Conservation (phyloP, 2,329 filamentous ascomycete species). For the Fusarium palustre region DNA sequence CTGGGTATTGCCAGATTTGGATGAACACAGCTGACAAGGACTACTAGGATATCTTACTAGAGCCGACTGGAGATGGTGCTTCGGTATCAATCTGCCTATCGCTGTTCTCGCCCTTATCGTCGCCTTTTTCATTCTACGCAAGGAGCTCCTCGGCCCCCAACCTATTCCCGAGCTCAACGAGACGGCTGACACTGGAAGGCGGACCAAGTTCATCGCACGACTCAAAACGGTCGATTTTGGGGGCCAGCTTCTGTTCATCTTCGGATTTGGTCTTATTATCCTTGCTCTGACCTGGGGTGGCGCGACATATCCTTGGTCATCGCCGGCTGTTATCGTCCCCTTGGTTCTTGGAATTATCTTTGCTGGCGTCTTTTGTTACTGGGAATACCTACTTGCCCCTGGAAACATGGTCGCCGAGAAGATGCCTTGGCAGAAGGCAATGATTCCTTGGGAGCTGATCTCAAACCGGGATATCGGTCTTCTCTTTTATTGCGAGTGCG, state of each 20-base stretch:
- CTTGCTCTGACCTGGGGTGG: conserved; percentile 69
- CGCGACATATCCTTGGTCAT: conserved; percentile 63
- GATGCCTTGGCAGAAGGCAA: conserved; percentile 68
- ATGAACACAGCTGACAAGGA: conserved; percentile 9
- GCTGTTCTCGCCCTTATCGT: conserved; percentile 63
- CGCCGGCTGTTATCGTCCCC: conserved; percentile 61
- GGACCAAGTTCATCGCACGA: conserved; percentile 56
- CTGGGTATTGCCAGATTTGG: too few relatives aligned
- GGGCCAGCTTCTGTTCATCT: conserved; percentile 67
- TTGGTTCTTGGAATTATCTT: conserved; percentile 60
- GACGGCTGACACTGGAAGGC: conserved; percentile 50
- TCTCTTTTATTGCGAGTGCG: conserved; percentile 72
- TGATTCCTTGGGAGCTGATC: conserved; percentile 73
- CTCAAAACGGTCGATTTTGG: conserved; percentile 67
- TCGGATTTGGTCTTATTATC: conserved; percentile 65
- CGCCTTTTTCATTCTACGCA: conserved; percentile 67
- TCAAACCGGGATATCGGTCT: conserved; percentile 67
- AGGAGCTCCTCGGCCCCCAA: conserved; percentile 67
- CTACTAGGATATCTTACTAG: conserved; percentile 60
- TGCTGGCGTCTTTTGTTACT: conserved; percentile 58
- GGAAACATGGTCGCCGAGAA: conserved; percentile 58
- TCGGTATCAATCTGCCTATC: conserved; percentile 72
- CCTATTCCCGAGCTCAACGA: conserved; percentile 60
- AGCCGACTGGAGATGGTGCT: conserved; percentile 74
- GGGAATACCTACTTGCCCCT: conserved; percentile 67